Base-by-base conservation (phyloP, 495 filamentous ascomycete genomes). In the Astrothelium macrocarpum region DNA sequence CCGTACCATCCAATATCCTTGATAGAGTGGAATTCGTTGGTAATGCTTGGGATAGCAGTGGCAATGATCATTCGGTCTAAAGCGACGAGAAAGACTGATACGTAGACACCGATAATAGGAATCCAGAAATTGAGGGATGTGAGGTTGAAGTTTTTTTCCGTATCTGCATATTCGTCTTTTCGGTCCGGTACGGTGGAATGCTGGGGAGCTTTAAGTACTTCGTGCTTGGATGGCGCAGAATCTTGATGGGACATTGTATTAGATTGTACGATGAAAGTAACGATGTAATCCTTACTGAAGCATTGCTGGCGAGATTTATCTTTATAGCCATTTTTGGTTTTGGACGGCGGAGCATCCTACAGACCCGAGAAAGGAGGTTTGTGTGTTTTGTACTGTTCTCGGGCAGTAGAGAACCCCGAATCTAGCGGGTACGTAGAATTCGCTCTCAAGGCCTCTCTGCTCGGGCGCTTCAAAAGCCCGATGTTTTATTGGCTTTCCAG, bases 1-100 rank as follows among this genome's bases (percentile, higher is more conserved):
- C 85, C 89, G 61, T 92, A 93, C 90, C 90, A 92, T 58, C 88
- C 90, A 0, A 95, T 86, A 70, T 93, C 90, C n/a, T 80, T 76
- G 1, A 94, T 74, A 12, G 87, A 84, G 31, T 88, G 78, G 74
- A 94, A 95, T 53, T 89, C 73, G 71, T 90, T 85, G 0, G 90
- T 92, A 63, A 94, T 94, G 58, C 84, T 84, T 10, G 90, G 90
- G 61, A 93, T 92, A 18, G 90, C 90, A 5, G 45, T 49, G n/a
- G 45, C 45, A 23, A 49, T 49, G 45, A 49, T 49, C 45, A 20
- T 49, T 14, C n/a, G 10, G 20, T 49, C 45, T 18, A 49, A 49
- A 16, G 45, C 45, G 11, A 49, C 45, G n/a, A 14, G n/a, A 20
- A 49, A 49, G 10, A 49, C 20, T 20, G 45, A 49, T 1, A 49